These are phyloP conservation scores for Mesotaenium endlicherianum DNA, from an alignment of 139 green algal species.

Conservation along the genomic window DNA sequence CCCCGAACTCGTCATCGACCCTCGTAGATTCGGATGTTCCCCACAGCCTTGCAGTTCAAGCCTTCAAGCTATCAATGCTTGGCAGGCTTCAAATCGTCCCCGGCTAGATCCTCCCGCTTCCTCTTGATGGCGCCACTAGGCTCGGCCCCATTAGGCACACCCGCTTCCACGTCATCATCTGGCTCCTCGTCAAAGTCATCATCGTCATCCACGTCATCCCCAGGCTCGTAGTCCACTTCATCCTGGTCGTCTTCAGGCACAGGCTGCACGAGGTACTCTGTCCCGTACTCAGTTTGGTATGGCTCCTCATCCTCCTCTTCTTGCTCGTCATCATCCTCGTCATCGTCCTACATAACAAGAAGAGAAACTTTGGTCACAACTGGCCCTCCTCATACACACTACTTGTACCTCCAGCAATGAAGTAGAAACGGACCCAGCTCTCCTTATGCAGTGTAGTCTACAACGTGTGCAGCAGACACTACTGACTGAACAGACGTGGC, in stretches of 20 bases:
- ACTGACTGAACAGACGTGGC: neutral
- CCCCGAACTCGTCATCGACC: too few species aligned
- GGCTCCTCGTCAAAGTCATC: conserved; percentile 10
- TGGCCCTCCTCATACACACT: neutral
- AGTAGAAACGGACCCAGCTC: too few species aligned
- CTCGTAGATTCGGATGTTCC: too few species aligned
- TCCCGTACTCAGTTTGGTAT: conserved; percentile 39
- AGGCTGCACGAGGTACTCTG: neutral
- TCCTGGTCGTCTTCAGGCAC: conserved; percentile 30
- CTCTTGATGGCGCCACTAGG: too few species aligned
- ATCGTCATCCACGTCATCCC: conserved; percentile 11
- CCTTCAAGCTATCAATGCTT: too few species aligned
- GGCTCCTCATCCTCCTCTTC: conserved; percentile 41
- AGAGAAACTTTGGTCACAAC: neutral
- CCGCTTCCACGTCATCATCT: conserved; percentile 21
- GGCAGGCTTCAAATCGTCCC: too few species aligned
- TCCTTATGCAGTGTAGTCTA: too few species aligned
- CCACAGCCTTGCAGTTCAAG: too few species aligned
- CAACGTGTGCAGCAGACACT: neutral
- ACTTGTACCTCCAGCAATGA: neutral
- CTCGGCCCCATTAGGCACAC: conserved; percentile 1
- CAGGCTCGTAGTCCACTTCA: conserved; percentile 13
- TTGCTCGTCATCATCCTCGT: conserved; percentile 44
- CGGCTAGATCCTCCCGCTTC: too few species aligned
- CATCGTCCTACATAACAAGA: neutral